phyloP scores from a whole-genome alignment of 352 stramenopile species.

The Pythium dissimile region DNA sequence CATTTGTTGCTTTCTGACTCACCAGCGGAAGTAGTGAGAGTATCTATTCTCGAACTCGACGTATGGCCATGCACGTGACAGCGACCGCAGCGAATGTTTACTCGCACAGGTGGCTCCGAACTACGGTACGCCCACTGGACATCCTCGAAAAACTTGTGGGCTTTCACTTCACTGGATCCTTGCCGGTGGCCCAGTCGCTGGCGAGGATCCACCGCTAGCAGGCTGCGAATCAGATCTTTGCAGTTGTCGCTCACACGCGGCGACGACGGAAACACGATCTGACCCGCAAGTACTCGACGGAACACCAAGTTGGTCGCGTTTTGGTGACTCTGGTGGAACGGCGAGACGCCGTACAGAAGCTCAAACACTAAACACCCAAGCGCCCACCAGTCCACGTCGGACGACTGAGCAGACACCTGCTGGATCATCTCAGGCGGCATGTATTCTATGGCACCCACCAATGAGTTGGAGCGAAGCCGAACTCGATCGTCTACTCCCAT shows the following conservation, averaged over 20 bases:
- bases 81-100: neutral
- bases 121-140: constrained; percentile 27
- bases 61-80: no score
- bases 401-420: constrained; percentile 20
- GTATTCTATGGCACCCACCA: constrained; percentile 77
- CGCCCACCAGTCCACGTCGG: constrained; percentile 74
- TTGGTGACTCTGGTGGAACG: constrained; percentile 35
- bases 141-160: constrained; percentile 28
- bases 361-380: constrained; percentile 76
- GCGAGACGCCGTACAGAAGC: constrained; percentile 60
- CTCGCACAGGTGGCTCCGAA: constrained; percentile 4
- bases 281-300: constrained; percentile 37
- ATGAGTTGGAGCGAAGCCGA: constrained; percentile 70
- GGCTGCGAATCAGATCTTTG: constrained; percentile 26
- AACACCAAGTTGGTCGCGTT: constrained; percentile 43
- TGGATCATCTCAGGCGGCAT: constrained; percentile 85
- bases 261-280: constrained; percentile 34
- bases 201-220: constrained; percentile 20
- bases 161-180: constrained; percentile 31
- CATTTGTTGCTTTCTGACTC: no score
- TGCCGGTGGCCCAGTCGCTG: constrained; percentile 26
- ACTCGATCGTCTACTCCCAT: constrained; percentile 65
- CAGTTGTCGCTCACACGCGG: constrained; percentile 21
- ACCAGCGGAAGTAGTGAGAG: no score
- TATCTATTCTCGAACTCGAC: no score